These are phyloP conservation scores for Chimonanthus praecox DNA, from an alignment of 164 flowering plant genomes.

Conservation along the genomic window DNA sequence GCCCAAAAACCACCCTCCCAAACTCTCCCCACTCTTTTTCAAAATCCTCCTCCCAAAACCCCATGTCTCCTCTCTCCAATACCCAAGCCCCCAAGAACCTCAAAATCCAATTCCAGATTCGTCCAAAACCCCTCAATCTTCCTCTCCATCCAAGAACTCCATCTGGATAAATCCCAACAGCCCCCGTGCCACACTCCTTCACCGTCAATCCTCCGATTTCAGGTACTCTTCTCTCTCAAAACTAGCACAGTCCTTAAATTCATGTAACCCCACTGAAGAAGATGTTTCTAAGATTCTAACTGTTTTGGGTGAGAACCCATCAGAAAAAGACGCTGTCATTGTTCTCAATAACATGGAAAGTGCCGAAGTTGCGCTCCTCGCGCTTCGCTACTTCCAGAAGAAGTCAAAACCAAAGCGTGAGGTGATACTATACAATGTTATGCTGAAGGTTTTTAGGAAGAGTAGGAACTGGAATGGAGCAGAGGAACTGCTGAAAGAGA, in stretches of 20 bases:
- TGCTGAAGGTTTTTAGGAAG: constrained; percentile 69
- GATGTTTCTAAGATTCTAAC: constrained; percentile 35
- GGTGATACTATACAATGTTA: constrained; percentile 68
- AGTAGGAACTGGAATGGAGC: constrained; percentile 46
- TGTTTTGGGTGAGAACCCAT: constrained; percentile 36
- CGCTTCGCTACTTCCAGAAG: constrained; percentile 41
- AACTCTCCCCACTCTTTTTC: constrained; percentile 15
- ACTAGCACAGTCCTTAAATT: constrained; percentile 46
- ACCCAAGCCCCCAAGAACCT: constrained; percentile 23
- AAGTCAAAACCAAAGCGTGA: constrained; percentile 29
- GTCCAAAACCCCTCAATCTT: not conserved
- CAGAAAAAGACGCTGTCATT: constrained; percentile 67
- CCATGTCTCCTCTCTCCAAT: constrained; percentile 21
- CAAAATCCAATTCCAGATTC: constrained; percentile 9
- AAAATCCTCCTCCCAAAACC: constrained; percentile 14
- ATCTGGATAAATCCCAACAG: constrained; percentile 88
- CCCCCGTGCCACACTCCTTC: constrained; percentile 54
- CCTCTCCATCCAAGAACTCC: constrained; percentile 32
- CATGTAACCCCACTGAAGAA: constrained; percentile 39
- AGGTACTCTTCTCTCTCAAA: constrained; percentile 56
- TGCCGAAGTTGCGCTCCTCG: constrained; percentile 44
- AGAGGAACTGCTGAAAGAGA: constrained; percentile 61
- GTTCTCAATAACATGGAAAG: constrained; percentile 66
- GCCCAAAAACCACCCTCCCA: constrained; percentile 6
- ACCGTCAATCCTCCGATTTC: constrained; percentile 41